Evolutionary conservation across 1,139 yeast genomes (phyloP), one percentile per base, ranked within the genome.

Genomic region (Suzukiozyma palmioleophila): DNA sequence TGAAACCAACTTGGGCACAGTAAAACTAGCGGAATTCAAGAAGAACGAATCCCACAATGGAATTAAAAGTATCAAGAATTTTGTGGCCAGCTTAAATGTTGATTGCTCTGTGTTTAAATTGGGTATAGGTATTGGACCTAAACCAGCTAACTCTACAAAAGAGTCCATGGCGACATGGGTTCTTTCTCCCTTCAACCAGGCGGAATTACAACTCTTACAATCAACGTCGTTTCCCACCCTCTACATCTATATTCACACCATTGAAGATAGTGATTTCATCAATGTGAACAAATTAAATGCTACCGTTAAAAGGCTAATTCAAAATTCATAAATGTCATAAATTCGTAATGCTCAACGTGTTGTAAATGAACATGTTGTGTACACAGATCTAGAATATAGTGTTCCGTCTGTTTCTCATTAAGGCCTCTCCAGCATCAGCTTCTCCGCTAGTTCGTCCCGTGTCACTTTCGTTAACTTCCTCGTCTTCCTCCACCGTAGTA

Each of bases 51-150:
- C 71, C 1, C 76, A 70, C 47, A 69, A 69, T 43, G 76, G 76
- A 0, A 44, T 70, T 35, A 60, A 58, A 38, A 51, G 60, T n/a
- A 42, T 67, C 10, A 52, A 51, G 33, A 43, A 42, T 11, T 42
- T 35, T 31, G 13, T 26, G n/a, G 21, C 36, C 3, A 33, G 26
- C 11, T 8, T 33, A 9, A 26, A 25, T 33, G 22, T 25, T 47
- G 16, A 33, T 38, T 11, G 39, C 35, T 15, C 43, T 16, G 53
- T 57, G 3, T 60, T 45, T 40, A 68, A 67, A 45, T 49, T 70
- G 24, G 74, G 73, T 0, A 49, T 70, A 6, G 75, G 75, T 0
- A 66, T 70, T 24, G 76, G 76, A 0, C 76, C 76, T 3, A 70
- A 70, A 45, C 76, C 75, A 1, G 40, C 43, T 6, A 57, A 50